Conservation (phyloP, 2,329 filamentous ascomycete species). For the Ampelomyces quisqualis region DNA sequence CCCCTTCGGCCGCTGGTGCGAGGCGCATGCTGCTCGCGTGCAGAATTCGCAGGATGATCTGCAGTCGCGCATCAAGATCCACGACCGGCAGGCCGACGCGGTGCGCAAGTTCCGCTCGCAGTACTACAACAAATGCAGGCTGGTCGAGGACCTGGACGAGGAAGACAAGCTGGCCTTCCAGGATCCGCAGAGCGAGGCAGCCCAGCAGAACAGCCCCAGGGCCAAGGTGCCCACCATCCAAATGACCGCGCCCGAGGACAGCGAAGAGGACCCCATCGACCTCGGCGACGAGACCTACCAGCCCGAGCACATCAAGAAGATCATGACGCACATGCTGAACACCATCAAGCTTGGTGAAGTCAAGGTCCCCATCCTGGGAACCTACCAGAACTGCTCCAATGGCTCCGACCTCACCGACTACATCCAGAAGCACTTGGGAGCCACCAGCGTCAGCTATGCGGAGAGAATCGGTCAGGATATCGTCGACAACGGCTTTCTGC, state of each 20-base stretch:
- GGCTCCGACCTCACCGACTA: constrained; percentile 96
- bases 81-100: constrained; percentile 85
- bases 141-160: constrained; percentile 95
- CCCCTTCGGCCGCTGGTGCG: constrained; percentile 94
- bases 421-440: constrained; percentile 82
- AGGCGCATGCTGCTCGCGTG: constrained; percentile 86
- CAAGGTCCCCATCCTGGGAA: constrained; percentile 93
- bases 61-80: constrained; percentile 83
- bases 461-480: constrained; percentile 95
- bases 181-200: constrained; percentile 63
- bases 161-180: constrained; percentile 98
- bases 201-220: constrained; percentile 49
- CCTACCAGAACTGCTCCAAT: constrained; percentile 87
- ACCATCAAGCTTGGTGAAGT: constrained; percentile 84
- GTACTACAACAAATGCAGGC: constrained; percentile 98
- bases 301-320: constrained; percentile 86
- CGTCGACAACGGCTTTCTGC: constrained; percentile 79
- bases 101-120: constrained; percentile 92
- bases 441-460: constrained; percentile 82
- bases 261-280: constrained; percentile 78
- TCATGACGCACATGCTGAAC: constrained; percentile 80
- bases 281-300: constrained; percentile 86
- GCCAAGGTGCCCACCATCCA: constrained; percentile 82
- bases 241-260: constrained; percentile 67
- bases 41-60: constrained; percentile 95